Evolutionary conservation across 1,139 yeast species (phyloP), one percentile per base, ranked within the genome.

Genomic region (Debaryomycetaceae sp.): DNA sequence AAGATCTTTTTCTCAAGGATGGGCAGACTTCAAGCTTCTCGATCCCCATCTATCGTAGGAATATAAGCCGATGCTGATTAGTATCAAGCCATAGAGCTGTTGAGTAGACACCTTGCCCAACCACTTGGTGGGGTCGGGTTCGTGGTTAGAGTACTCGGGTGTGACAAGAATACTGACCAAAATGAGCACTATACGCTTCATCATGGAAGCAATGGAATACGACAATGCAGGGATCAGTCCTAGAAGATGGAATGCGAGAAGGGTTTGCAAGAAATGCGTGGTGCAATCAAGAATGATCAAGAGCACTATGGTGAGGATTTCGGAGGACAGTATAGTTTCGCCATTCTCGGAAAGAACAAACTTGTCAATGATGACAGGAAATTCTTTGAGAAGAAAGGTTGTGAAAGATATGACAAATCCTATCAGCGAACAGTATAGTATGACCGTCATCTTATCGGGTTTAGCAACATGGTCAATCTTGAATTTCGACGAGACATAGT

Each of bases 1-100:
- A 38, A 11, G 31, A 7, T 5, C 40, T 20, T 22, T n/a, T 20
- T 37, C 4, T 30, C 33, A 24, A 24, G 22, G n/a, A 35, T 24
- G 41, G 37, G 59, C 60, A 55, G 65, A 61, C 58, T 62, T 67
- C 54, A 62, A 55, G 23, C 62, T 57, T 45, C 63, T 56, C 34
- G 72, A 66, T 11, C 76, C 76, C 75, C 76, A 71, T 45, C 62
- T 59, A 51, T 70, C 75, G 50, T 71, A 71, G 47, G 70, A 62
- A 51, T 70, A 70, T 38, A 71, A 52, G 1, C 76, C 76, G 6
- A 65, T 38, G 2, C 63, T 65, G 22, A 70, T 68, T 8, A 66
- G 51, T 17, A 51, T 40, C 14, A 70, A 52, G 1, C 75, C 76
- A 17, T 53, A 47, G 20, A 63, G 38, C 49, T 70, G 75, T 35